Conservation (phyloP, 2,329 filamentous ascomycete species). For the Clonostachys chloroleuca region DNA sequence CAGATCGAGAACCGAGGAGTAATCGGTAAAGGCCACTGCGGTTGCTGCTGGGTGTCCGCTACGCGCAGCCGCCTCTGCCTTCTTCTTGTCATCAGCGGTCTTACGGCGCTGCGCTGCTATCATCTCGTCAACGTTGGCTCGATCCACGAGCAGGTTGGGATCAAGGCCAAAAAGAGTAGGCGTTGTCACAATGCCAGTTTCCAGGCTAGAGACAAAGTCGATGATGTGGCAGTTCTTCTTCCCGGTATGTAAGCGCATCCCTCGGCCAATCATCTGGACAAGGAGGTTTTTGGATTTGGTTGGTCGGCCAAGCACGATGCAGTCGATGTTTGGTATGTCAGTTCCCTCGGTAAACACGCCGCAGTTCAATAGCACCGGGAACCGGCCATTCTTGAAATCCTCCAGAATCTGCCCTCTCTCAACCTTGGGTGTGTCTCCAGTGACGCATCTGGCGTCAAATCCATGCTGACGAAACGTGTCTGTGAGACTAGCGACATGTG, state of each 20-base stretch:
- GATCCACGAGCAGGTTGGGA: conserved; percentile 69
- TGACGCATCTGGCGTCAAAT: conserved; percentile 83
- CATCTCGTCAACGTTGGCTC: conserved; percentile 61
- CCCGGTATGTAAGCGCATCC: conserved; percentile 75
- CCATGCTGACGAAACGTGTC: conserved; percentile 71
- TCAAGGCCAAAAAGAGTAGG: conserved; percentile 93
- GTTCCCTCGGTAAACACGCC: conserved; percentile 97
- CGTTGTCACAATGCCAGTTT: conserved; percentile 81
- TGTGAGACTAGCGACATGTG: conserved; percentile 74
- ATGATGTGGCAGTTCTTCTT: conserved; percentile 93
- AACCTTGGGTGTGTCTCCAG: conserved; percentile 69
- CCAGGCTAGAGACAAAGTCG: conserved; percentile 86
- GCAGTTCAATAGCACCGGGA: conserved; percentile 88
- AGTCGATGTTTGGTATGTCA: conserved; percentile 96
- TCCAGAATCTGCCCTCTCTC: conserved; percentile 67
- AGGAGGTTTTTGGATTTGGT: conserved; percentile 91
- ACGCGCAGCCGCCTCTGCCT: conserved; percentile 6
- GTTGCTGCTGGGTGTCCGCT: conserved; percentile 11
- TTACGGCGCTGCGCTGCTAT: conserved; percentile 44
- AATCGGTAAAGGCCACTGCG: conserved; percentile 79
- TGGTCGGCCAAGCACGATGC: conserved; percentile 80
- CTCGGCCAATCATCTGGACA: conserved; percentile 95
- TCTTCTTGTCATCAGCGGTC: conserved; percentile 28
- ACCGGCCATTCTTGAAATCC: conserved; percentile 71
- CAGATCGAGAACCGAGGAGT: conserved; percentile 86